phyloP scores from a whole-genome alignment of 257 asterid species.

The Solanum bulbocastanum region DNA sequence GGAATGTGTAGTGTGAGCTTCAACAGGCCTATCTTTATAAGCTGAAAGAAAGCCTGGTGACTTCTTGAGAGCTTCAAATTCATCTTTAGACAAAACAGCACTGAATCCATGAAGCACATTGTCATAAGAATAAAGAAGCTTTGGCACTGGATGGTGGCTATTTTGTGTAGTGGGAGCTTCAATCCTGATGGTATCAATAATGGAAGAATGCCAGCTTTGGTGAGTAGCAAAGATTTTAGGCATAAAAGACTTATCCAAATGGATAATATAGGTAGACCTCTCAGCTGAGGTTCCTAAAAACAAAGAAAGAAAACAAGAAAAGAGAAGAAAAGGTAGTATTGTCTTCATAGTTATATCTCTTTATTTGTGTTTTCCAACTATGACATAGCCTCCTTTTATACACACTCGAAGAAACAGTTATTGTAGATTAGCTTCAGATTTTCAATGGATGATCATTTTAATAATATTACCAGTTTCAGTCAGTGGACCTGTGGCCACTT shows the following conservation, averaged over 20 bases:
- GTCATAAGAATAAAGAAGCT: neutral
- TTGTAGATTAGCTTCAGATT: neutral
- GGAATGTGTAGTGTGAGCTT: constrained; percentile 4
- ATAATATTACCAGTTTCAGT: neutral
- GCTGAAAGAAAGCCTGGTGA: neutral
- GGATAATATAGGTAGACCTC: constrained; percentile 14
- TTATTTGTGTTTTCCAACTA: neutral
- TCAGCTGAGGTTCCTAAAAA: neutral
- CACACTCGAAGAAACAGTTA: neutral
- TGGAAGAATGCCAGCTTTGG: constrained; percentile 5
- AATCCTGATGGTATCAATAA: neutral
- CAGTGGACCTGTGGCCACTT: neutral
- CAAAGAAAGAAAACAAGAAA: neutral
- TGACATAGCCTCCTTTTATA: neutral
- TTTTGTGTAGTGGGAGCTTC: neutral
- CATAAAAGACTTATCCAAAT: constrained; percentile 10
- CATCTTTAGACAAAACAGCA: constrained; percentile 4
- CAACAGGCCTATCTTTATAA: neutral
- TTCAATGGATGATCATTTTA: neutral
- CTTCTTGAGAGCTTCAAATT: neutral
- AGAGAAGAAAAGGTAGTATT: neutral
- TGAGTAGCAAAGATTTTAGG: constrained; percentile 3
- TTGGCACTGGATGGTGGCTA: neutral
- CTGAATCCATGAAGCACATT: constrained; percentile 8
- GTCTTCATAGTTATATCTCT: neutral